Conservation (phyloP, 2,329 filamentous ascomycete genomes). For the Talaromyces funiculosus region DNA sequence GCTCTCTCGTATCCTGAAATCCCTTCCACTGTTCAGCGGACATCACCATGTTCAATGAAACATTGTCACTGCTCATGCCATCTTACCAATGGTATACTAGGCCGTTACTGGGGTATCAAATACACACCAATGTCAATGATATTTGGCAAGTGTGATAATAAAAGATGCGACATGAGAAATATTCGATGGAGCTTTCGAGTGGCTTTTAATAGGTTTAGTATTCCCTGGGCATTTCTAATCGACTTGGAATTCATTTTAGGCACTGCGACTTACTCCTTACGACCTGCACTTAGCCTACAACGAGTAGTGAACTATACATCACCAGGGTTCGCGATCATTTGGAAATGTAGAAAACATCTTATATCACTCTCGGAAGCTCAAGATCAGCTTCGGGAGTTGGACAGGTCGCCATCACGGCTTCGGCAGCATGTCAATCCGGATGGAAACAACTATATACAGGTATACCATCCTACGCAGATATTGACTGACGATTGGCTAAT, state of each 20-base stretch:
- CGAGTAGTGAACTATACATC: not conserved
- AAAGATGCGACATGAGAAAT: not conserved
- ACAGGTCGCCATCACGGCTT: not conserved
- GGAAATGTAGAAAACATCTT: not conserved
- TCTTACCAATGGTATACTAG: not conserved
- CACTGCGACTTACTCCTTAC: not conserved
- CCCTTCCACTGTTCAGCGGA: not conserved
- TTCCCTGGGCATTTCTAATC: not conserved
- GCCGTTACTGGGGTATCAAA: not conserved
- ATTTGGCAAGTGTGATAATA: not conserved
- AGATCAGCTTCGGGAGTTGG: not conserved
- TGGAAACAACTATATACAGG: not conserved
- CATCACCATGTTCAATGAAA: not conserved
- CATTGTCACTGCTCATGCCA: not conserved
- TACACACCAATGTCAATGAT: not conserved
- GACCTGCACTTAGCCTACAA: not conserved
- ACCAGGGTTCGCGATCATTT: not conserved
- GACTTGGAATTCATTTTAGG: not conserved
- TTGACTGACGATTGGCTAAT: not conserved
- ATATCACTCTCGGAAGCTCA: not conserved
- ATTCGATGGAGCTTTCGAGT: not conserved
- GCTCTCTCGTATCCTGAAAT: not conserved
- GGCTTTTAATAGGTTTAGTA: not conserved
- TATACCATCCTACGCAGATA: not conserved
- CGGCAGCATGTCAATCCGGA: not conserved